Percentiles rank a stretch among this genome's conserved stretches.
phyloP scores from a whole-genome alignment of 2,329 filamentous ascomycete species.

The Botrytis aclada region DNA sequence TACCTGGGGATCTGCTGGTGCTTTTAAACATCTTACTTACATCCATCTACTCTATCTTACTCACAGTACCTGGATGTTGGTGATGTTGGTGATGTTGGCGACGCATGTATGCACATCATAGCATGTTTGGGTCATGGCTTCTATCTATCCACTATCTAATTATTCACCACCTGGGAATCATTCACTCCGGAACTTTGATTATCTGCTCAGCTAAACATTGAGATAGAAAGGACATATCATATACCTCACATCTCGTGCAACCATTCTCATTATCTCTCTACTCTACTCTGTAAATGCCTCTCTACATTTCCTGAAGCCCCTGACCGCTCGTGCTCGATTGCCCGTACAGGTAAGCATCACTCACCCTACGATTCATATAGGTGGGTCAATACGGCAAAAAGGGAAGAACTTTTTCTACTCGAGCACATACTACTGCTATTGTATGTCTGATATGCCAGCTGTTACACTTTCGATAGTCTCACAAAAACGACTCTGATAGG shows the following conservation, averaged over 20 bases:
- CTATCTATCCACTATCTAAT: neutral
- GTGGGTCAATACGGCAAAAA: conserved; percentile 1
- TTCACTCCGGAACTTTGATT: neutral
- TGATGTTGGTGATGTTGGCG: neutral
- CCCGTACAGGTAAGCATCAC: neutral
- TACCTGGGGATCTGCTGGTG: neutral
- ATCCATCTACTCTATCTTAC: neutral
- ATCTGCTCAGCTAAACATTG: neutral
- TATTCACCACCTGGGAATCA: neutral
- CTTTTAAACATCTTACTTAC: neutral
- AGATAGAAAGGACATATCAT: neutral
- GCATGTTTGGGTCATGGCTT: neutral
- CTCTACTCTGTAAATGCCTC: neutral
- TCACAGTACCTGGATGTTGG: neutral
- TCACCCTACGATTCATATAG: neutral
- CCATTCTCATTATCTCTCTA: neutral
- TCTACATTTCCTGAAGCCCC: neutral
- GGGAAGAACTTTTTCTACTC: neutral
- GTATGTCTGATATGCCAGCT: neutral
- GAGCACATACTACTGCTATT: neutral
- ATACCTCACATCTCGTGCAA: neutral
- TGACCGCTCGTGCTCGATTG: neutral
- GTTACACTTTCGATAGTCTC: neutral
- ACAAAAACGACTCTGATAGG: neutral
- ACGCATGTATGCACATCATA: neutral